phyloP scores from a whole-genome alignment of 1,139 yeast genomes.

The Protomyces inundatus region DNA sequence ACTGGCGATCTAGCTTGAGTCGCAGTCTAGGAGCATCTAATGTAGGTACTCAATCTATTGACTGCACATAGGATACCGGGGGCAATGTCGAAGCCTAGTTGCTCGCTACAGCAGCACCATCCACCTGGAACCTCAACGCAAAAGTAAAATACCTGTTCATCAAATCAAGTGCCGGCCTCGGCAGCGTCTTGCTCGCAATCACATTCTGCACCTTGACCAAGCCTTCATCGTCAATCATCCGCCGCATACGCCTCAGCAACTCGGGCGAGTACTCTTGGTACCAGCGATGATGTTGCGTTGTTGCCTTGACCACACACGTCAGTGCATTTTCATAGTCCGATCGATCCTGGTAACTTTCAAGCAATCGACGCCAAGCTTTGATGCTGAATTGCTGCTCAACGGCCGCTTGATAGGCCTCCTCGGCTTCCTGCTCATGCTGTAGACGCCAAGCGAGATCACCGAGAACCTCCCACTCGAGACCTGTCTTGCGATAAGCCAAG shows the following conservation, averaged over 20 bases:
- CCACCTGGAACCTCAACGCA: constrained; percentile 30
- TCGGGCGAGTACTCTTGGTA: constrained; percentile 53
- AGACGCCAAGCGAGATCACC: constrained; percentile 77
- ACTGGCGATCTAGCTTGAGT: too few species aligned
- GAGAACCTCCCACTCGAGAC: constrained; percentile 89
- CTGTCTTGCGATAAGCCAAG: constrained; percentile 67
- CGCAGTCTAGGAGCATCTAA: too few species aligned
- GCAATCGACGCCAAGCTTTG: constrained; percentile 67
- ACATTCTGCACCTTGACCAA: constrained; percentile 31
- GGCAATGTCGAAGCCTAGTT: neutral
- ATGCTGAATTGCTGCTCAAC: constrained; percentile 76
- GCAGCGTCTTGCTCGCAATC: constrained; percentile 32
- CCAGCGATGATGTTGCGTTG: constrained; percentile 98
- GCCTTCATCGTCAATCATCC: constrained; percentile 26
- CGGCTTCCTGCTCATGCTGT: constrained; percentile 72
- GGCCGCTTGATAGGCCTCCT: constrained; percentile 72
- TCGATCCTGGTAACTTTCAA: constrained; percentile 52
- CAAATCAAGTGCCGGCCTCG: constrained; percentile 30
- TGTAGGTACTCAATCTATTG: too few species aligned
- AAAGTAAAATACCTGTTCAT: constrained; percentile 31
- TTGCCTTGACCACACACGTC: constrained; percentile 65
- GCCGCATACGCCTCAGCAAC: constrained; percentile 9
- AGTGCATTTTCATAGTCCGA: constrained; percentile 49
- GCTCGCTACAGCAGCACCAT: constrained; percentile 21
- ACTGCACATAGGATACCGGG: too few species aligned